These are phyloP conservation scores for Penicillium egyptiacum DNA, from an alignment of 495 filamentous ascomycete genomes.

Conservation along the genomic window DNA sequence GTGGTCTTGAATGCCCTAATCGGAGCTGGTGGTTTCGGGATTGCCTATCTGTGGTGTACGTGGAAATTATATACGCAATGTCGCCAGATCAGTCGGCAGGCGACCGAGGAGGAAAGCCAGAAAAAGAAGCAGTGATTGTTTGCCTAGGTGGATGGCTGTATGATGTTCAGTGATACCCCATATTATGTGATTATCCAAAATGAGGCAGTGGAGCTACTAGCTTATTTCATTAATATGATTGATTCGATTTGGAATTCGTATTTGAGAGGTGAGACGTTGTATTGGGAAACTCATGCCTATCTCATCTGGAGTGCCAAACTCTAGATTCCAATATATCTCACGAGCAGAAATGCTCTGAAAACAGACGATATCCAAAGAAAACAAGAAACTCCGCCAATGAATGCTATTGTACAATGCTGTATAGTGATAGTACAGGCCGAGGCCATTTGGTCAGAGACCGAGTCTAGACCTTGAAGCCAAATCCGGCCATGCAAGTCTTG, in stretches of 20 bases:
- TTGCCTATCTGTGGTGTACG: slow-evolving; percentile 90
- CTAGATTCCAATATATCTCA: slow-evolving; percentile 3
- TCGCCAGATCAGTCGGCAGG: slow-evolving; percentile 28
- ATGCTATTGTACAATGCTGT: slow-evolving; percentile 31
- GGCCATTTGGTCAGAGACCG: not conserved
- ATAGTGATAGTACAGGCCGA: slow-evolving; percentile 18
- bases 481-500: slow-evolving; percentile 88
- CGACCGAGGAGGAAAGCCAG: slow-evolving; percentile 28
- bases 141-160: slow-evolving; percentile 10
- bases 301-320: slow-evolving; percentile 2
- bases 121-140: slow-evolving; percentile 45
- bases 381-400: slow-evolving; percentile 24
- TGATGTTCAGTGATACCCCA: slow-evolving; percentile 35
- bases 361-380: slow-evolving; percentile 17
- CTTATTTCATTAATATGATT: slow-evolving; percentile 3
- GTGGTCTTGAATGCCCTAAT: slow-evolving; percentile 85
- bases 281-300: slow-evolving; percentile 9
- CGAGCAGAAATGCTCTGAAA: not conserved
- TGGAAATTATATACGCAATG: slow-evolving; percentile 67
- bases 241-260: slow-evolving; percentile 1
- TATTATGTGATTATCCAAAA: slow-evolving; percentile 16
- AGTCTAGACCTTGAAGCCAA: slow-evolving; percentile 75
- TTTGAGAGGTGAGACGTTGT: slow-evolving; percentile 23
- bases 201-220: not conserved
- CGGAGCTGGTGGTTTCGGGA: slow-evolving; percentile 77